Evolutionary conservation across 2,329 filamentous ascomycete genomes (phyloP), one percentile per base, ranked within the genome.

Genomic region (Trichophyton equinum): DNA sequence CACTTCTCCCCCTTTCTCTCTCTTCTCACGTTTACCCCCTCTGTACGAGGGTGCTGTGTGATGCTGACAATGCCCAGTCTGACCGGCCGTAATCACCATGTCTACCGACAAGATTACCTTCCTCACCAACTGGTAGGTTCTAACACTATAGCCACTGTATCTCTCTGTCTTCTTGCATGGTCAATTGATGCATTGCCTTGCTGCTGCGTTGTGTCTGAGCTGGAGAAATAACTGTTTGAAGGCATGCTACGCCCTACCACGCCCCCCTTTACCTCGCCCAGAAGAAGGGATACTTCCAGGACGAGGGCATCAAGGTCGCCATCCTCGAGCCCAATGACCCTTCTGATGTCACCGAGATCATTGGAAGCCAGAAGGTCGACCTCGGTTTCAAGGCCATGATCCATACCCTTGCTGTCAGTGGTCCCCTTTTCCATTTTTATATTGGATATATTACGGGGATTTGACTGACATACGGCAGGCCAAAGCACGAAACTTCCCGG

Each of bases 361-460:
- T 91, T 65, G 87, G 87, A 62, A 85, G 81, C 60, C 85, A 84
- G 63, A 89, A 89, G 70, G 84, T 89, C 57, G 86, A 90, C 69
- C 82, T 90, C 69, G 87, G 87, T 51, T 89, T 88, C 81, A 91
- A 90, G 74, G 87, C 87, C 65, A 90, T 91, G 87, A 91, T 91
- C 66, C 87, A 91, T 70, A 90, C 87, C 7, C 81, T 91, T 62
- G 87, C 86, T 61, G 84, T 85, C 74, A 64, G 78, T 72, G 2
- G 27, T 25, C 13, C 18, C 36, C 11, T 7, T 25, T 44, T 9
- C 36, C n/a, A 13, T 25, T 57, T 20, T 25, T 13, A 22, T 30
- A 57, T 4, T 36, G 2, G 3, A 33, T 33, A 33, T 33, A 3
- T 33, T 7, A 13, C 4, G 11, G 15, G 40, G 13, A 25, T 42